Evolutionary conservation across 192 early-diverging fungal species (phyloP).

Genomic region (Umbelopsis sp.): DNA sequence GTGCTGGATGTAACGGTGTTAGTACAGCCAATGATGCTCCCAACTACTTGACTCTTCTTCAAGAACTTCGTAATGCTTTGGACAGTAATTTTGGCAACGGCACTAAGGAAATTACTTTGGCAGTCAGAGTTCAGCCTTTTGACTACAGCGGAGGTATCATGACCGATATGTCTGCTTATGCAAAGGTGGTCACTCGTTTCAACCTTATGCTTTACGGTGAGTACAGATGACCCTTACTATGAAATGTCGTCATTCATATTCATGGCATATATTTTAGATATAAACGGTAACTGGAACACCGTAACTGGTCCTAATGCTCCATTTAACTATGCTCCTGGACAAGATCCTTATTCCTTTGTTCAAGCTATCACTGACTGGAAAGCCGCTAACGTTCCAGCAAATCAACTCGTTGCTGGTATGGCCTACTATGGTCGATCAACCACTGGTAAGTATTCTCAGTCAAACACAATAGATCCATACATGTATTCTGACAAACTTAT

Average conservation of each 20-base stretch:
- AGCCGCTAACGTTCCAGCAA: conserved; percentile 56
- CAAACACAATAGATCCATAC: neutral
- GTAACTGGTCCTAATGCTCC: conserved; percentile 60
- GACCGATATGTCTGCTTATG: conserved; percentile 59
- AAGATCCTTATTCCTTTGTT: conserved; percentile 42
- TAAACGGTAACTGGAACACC: conserved; percentile 60
- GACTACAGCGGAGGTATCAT: conserved; percentile 51
- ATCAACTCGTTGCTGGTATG: conserved; percentile 60
- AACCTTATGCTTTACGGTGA: conserved; percentile 69
- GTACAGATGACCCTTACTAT: neutral
- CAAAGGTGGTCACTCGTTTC: conserved; percentile 59
- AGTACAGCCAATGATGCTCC: conserved; percentile 57
- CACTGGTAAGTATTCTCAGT: conserved; percentile 22
- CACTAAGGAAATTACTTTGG: conserved; percentile 61
- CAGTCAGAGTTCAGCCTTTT: conserved; percentile 64
- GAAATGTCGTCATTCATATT: neutral
- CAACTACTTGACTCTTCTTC: conserved; percentile 62
- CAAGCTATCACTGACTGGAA: conserved; percentile 60
- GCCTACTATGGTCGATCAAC: conserved; percentile 62
- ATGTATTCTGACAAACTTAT: neutral
- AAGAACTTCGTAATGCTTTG: conserved; percentile 55
- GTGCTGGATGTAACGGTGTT: conserved; percentile 59
- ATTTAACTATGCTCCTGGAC: conserved; percentile 31
- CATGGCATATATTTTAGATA: conserved; percentile 13
- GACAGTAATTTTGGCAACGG: conserved; percentile 38